A percentile compares a stretch with the other conserved stretches of the same genome.
Conservation (phyloP, 495 filamentous ascomycete genomes). For the Hyaloscypha bicolor region DNA sequence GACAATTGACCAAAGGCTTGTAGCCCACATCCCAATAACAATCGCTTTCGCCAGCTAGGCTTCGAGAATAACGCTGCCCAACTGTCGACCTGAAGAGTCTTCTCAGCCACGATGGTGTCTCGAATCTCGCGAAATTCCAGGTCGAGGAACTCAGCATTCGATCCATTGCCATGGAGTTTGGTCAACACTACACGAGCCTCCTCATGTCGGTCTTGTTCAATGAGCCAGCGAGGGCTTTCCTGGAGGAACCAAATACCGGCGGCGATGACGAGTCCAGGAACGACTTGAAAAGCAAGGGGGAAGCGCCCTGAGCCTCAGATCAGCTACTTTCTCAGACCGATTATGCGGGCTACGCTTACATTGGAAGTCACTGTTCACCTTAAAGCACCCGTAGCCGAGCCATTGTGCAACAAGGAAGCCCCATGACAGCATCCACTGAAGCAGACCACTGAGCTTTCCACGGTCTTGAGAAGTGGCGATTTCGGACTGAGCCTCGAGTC, state of each 20-base stretch:
- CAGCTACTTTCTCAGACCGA: background rate
- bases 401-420: slow-evolving; percentile 27
- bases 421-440: slow-evolving; percentile 28
- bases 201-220: slow-evolving; percentile 49
- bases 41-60: slow-evolving; percentile 47
- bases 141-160: slow-evolving; percentile 46
- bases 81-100: slow-evolving; percentile 35
- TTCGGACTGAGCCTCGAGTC: slow-evolving; percentile 15
- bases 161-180: slow-evolving; percentile 46
- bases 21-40: slow-evolving; percentile 54
- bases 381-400: slow-evolving; percentile 28
- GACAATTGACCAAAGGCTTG: slow-evolving; percentile 57
- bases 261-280: slow-evolving; percentile 51
- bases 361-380: slow-evolving; percentile 20
- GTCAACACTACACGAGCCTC: slow-evolving; percentile 46
- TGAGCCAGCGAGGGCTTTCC: slow-evolving; percentile 61
- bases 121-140: slow-evolving; percentile 51
- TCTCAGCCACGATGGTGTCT: slow-evolving; percentile 45
- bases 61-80: slow-evolving; percentile 50
- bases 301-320: slow-evolving; percentile 52
- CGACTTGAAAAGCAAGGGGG: slow-evolving; percentile 55
- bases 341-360: slow-evolving; percentile 10
- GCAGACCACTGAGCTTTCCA: slow-evolving; percentile 23
- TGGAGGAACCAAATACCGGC: slow-evolving; percentile 52
- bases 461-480: slow-evolving; percentile 21